Evolutionary conservation across 2,329 filamentous ascomycete species (phyloP), one percentile per base, ranked within the genome.

Genomic region (Fusarium abutilonis): DNA sequence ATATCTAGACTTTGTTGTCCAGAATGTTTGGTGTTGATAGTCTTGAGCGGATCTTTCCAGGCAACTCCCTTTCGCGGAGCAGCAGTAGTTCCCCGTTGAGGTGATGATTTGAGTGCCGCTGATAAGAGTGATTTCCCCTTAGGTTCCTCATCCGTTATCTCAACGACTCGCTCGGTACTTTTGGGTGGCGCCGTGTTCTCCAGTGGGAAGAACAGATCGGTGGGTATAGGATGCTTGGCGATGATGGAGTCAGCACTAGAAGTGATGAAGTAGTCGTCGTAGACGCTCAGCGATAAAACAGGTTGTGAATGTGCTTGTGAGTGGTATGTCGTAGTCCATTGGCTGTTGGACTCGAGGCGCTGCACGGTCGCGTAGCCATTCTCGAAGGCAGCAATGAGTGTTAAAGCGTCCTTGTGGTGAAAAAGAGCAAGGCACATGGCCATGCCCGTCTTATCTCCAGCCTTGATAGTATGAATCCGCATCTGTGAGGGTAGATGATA

Each of bases 1-100:
- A 97, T 83, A 4, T 78, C 79, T 7, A 99, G 78, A 10, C 88
- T 86, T 75, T 99, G 95, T 74, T 98, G 94, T 2, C 95, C 95
- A 0, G 93, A 85, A 74, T 98, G 95, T 71, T 90, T 94, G 1
- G 94, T 97, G 67, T 94, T 88, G 40, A 88, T 64, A 0, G 78
- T 75, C 69, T 89, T 90, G 46, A 89, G 70, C 0, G 89, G 83
- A 49, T 83, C 71, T 10, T 76, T 77, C 72, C 76, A 78, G 4
- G 70, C 66, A 26, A 74, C 64, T 17, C 67, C 49, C 13, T 50
- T 59, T 5, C 32, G 62, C 10, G 57, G 73, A 53, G 40, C 26
- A n/a, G 48, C 6, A 3, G 35, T 19, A 5, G 1, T n/a, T 2
- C 11, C 42, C 9, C 29, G 34, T 4, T 56, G 19, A 15, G 43